phyloP scores from a whole-genome alignment of 352 stramenopile genomes.

The Aphanomyces stellatus region DNA sequence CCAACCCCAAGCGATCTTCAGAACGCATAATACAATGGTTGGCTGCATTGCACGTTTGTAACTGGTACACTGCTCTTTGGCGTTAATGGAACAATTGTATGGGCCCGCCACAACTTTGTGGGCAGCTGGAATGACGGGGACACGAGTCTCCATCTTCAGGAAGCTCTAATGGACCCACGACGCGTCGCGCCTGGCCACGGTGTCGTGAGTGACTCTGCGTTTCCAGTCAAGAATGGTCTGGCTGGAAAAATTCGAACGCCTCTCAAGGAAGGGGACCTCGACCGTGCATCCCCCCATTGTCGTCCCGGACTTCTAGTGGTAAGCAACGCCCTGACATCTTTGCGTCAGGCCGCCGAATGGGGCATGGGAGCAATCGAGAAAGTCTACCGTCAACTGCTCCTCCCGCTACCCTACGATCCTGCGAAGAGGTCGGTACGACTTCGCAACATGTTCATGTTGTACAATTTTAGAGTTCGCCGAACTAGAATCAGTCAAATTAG shows the following conservation, averaged over 20 bases:
- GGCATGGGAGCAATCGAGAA: background rate
- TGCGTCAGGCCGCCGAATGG: background rate
- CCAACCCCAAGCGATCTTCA: background rate
- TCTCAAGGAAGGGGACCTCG: background rate
- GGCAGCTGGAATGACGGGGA: constrained; percentile 22
- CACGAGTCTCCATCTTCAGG: background rate
- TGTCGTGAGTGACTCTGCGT: background rate
- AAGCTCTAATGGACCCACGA: background rate
- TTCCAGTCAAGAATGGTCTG: background rate
- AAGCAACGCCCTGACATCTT: background rate
- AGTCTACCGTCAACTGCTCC: background rate
- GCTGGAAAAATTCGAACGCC: background rate
- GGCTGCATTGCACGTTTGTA: constrained; percentile 22
- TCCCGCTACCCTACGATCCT: background rate
- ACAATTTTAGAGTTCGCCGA: background rate
- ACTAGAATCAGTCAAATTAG: background rate
- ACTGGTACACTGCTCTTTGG: constrained; percentile 20
- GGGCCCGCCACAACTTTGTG: constrained; percentile 17
- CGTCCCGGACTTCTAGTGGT: background rate
- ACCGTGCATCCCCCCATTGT: background rate
- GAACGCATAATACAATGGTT: constrained; percentile 22
- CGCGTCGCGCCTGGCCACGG: background rate
- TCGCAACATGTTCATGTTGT: background rate
- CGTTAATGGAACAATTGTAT: constrained; percentile 19
- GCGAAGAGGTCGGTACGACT: background rate